Evolutionary conservation across 2,329 filamentous ascomycete species (phyloP).

Genomic region (Geosmithia morbida): DNA sequence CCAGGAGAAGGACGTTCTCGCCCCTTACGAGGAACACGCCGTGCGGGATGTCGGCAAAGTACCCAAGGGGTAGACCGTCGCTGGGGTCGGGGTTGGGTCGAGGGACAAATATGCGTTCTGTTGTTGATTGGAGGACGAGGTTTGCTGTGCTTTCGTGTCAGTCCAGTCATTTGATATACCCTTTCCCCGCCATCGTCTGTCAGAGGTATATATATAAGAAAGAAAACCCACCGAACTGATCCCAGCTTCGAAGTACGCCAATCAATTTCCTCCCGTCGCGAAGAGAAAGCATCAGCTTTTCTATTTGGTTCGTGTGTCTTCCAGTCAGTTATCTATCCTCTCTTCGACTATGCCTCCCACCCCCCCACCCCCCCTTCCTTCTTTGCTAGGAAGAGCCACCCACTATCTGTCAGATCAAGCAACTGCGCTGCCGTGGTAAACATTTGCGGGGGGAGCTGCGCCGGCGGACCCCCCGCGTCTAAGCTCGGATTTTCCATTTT

Average conservation of each 20-base stretch:
- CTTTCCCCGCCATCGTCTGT: too few species aligned
- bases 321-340: not conserved
- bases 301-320: constrained; percentile 32
- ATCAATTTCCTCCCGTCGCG: constrained; percentile 90
- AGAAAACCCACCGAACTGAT: constrained; percentile 74
- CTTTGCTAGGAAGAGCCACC: not conserved
- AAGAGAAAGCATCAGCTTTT: constrained; percentile 86
- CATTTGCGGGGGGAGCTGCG: constrained; percentile 81
- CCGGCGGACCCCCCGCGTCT: constrained; percentile 16
- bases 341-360: too few species aligned
- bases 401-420: constrained; percentile 94
- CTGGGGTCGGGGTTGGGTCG: constrained; percentile 15
- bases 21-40: constrained; percentile 87
- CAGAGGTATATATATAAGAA: not conserved
- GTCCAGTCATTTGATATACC: too few species aligned
- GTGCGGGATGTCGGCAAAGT: constrained; percentile 74
- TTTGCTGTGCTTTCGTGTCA: too few species aligned
- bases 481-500: constrained; percentile 40
- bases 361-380: not conserved
- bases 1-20: constrained; percentile 91
- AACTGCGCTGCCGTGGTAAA: constrained; percentile 96
- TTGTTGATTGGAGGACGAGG: constrained; percentile 82
- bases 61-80: constrained; percentile 14
- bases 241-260: constrained; percentile 87
- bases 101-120: constrained; percentile 69